These are phyloP conservation scores for Cytospora mali DNA, from an alignment of 2,329 filamentous ascomycete species.

Conservation along the genomic window DNA sequence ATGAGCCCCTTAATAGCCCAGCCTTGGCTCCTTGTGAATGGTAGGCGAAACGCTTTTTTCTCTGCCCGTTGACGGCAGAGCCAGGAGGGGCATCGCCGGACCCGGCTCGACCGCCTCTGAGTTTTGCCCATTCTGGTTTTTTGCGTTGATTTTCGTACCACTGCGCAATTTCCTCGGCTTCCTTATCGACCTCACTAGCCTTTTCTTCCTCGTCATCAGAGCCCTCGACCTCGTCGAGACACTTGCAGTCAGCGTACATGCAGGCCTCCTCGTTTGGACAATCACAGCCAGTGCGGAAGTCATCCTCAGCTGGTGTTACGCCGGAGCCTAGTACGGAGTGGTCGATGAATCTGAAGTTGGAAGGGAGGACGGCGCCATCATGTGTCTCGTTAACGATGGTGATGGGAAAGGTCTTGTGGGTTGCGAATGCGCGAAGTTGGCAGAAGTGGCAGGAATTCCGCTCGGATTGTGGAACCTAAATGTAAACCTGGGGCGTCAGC, in stretches of 20 bases:
- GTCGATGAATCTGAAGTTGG: slow-evolving; percentile 70
- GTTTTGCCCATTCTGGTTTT: slow-evolving; percentile 22
- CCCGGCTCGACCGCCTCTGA: slow-evolving; percentile 15
- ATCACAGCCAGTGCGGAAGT: slow-evolving; percentile 69
- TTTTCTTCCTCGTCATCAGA: slow-evolving; percentile 61
- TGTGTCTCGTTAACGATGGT: slow-evolving; percentile 67
- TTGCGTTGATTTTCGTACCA: slow-evolving; percentile 26
- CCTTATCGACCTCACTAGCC: slow-evolving; percentile 47
- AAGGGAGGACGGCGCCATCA: slow-evolving; percentile 53
- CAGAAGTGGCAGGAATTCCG: slow-evolving; percentile 59
- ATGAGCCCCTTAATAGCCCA: slow-evolving; percentile 54
- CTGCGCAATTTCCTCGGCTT: slow-evolving; percentile 31
- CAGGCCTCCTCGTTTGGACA: slow-evolving; percentile 66
- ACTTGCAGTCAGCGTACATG: slow-evolving; percentile 68
- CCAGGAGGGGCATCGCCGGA: slow-evolving; percentile 4
- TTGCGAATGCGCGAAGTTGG: slow-evolving; percentile 59
- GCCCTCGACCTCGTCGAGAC: slow-evolving; percentile 57
- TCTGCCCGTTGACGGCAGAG: slow-evolving; percentile 16
- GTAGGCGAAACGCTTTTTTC: slow-evolving; percentile 62
- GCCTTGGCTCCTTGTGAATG: slow-evolving; percentile 55
- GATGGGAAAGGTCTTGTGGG: slow-evolving; percentile 54
- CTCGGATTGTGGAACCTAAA: slow-evolving; percentile 10
- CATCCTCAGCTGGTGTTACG: slow-evolving; percentile 61
- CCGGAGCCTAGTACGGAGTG: slow-evolving; percentile 60
- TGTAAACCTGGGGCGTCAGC: not conserved